Percentiles rank a stretch among this genome's conserved stretches.
These are phyloP conservation scores for Chionographis japonica DNA, from an alignment of 106 monocot genomes.

Conservation along the genomic window DNA sequence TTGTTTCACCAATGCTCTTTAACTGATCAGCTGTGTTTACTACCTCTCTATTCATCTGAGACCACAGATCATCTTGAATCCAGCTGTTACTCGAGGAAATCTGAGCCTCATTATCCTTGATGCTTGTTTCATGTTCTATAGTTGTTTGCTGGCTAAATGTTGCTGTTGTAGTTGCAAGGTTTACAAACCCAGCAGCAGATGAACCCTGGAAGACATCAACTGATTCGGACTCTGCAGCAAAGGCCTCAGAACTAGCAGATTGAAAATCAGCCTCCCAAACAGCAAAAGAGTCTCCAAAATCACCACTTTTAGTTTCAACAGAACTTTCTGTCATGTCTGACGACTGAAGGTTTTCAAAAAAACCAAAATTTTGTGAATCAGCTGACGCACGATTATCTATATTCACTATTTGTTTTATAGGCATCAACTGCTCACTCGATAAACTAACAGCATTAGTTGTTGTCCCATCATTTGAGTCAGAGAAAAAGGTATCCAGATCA, in stretches of 20 bases:
- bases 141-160: neutral
- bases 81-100: constrained; percentile 8
- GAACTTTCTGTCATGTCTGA: constrained; percentile 6
- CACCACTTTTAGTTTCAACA: constrained; percentile 3
- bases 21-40: constrained; percentile 1
- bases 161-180: neutral
- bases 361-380: constrained; percentile 7
- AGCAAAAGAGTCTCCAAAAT: constrained; percentile 14
- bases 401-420: neutral
- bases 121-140: neutral
- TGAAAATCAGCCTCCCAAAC: constrained; percentile 40
- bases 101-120: neutral
- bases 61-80: constrained; percentile 27
- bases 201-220: neutral
- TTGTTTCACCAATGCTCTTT: neutral
- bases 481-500: constrained; percentile 37
- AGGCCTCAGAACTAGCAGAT: constrained; percentile 9
- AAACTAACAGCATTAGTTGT: neutral
- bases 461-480: constrained; percentile 6
- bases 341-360: constrained; percentile 18
- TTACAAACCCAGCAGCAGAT: neutral
- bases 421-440: constrained; percentile 2
- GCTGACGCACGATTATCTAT: constrained; percentile 1
- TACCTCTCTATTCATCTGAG: constrained; percentile 2
- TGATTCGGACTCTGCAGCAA: constrained; percentile 2